Conservation (phyloP, 2,329 filamentous ascomycete species). For the Talaromyces piceae region DNA sequence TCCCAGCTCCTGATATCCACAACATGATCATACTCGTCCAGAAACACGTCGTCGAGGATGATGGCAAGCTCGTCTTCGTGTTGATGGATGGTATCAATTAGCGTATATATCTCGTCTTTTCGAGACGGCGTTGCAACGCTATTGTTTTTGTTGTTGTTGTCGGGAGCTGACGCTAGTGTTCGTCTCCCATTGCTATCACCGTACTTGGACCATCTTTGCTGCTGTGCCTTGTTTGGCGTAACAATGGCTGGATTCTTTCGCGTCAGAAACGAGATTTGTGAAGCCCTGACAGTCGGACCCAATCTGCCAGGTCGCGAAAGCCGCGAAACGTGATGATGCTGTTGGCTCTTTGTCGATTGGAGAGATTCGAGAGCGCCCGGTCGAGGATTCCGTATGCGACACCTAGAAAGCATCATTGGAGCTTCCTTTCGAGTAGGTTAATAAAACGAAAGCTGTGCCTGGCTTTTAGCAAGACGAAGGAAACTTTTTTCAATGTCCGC, state of each 20-base stretch:
- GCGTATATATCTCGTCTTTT: conserved; percentile 25
- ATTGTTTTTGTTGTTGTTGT: too few species aligned
- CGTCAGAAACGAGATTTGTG: conserved; percentile 4
- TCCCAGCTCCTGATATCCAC: conserved; percentile 19
- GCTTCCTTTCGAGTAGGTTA: conserved; percentile 12
- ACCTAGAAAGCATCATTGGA: conserved; percentile 29
- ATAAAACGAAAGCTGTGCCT: too few species aligned
- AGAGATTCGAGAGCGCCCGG: conserved; percentile 22
- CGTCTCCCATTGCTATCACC: too few species aligned
- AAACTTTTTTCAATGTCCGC: conserved; percentile 8
- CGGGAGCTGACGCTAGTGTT: conserved; percentile 19
- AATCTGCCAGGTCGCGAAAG: conserved; percentile 11
- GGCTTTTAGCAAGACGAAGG: not conserved
- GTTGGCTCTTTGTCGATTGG: conserved; percentile 14
- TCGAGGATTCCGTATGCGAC: conserved; percentile 22
- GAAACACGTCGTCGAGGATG: conserved; percentile 27
- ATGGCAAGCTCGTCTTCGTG: conserved; percentile 28
- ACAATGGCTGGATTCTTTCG: too few species aligned
- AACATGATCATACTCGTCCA: conserved; percentile 21
- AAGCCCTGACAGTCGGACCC: conserved; percentile 5
- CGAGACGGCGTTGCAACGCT: conserved; percentile 15
- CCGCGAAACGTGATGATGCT: conserved; percentile 3
- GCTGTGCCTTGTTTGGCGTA: not conserved
- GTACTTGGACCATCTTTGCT: not conserved
- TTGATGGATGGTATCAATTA: conserved; percentile 32